Evolutionary conservation across 2,329 filamentous ascomycete species (phyloP).

Genomic region (Arthrobotrys pseudoclavata): DNA sequence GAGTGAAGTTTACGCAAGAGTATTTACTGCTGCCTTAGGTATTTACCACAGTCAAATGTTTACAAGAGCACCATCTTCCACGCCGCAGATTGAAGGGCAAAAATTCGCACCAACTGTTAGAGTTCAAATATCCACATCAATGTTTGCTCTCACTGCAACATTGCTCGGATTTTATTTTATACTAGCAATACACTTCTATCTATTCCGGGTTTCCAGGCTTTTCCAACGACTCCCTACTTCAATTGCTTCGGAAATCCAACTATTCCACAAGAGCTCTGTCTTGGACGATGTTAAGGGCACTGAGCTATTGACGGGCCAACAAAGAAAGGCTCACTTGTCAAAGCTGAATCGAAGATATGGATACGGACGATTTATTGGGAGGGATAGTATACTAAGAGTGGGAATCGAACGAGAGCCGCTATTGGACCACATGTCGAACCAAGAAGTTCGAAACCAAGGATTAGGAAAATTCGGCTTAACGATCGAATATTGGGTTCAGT

Average conservation of each 20-base stretch:
- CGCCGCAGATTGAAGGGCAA: slow-evolving; percentile 5
- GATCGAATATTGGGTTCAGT: slow-evolving; percentile 6
- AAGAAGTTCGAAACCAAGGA: slow-evolving; percentile 49
- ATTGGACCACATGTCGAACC: slow-evolving; percentile 37
- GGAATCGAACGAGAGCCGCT: slow-evolving; percentile 53
- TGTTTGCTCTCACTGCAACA: slow-evolving; percentile 50
- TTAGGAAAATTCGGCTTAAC: slow-evolving; percentile 45
- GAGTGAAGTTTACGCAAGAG: slow-evolving; percentile 64
- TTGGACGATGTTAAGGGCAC: slow-evolving; percentile 60
- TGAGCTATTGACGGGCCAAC: slow-evolving; percentile 49
- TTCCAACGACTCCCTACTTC: slow-evolving; percentile 60
- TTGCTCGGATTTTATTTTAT: slow-evolving; percentile 58
- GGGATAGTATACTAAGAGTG: slow-evolving; percentile 34
- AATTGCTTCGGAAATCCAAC: slow-evolving; percentile 61
- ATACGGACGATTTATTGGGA: slow-evolving; percentile 54
- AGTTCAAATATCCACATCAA: slow-evolving; percentile 52
- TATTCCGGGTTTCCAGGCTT: slow-evolving; percentile 46
- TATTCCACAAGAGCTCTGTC: slow-evolving; percentile 59
- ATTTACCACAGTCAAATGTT: slow-evolving; percentile 65
- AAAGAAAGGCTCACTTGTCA: slow-evolving; percentile 50
- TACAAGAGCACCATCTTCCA: not conserved
- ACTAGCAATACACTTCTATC: slow-evolving; percentile 51
- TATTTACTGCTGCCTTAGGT: slow-evolving; percentile 68
- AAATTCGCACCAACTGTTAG: slow-evolving; percentile 28
- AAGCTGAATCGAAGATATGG: slow-evolving; percentile 56